phyloP scores from a whole-genome alignment of 257 asterid genomes.

The Gentiana straminea region DNA sequence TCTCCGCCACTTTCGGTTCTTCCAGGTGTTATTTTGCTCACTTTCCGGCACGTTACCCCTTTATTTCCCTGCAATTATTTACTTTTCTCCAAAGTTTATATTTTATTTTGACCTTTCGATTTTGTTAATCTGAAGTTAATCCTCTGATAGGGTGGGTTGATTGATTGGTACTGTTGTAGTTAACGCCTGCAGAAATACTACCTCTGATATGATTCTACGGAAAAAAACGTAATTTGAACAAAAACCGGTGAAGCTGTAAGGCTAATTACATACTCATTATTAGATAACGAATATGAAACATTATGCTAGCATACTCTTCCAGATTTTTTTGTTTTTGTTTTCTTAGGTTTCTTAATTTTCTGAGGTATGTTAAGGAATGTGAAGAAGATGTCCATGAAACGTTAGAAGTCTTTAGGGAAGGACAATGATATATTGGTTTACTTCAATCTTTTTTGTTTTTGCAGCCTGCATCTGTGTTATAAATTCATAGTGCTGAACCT shows the following conservation, averaged over 20 bases:
- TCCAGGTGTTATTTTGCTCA: constrained; percentile 5
- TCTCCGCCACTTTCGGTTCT: constrained; percentile 2
- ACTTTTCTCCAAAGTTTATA: neutral
- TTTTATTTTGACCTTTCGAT: too few relatives aligned
- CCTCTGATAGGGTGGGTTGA: too few relatives aligned
- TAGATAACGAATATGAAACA: too few relatives aligned
- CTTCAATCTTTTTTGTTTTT: neutral
- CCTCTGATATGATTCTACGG: neutral
- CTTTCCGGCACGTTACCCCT: constrained; percentile 11
- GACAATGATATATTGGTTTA: neutral
- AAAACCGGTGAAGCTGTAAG: neutral
- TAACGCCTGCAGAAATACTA: neutral
- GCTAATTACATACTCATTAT: too few relatives aligned
- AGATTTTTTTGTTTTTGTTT: neutral
- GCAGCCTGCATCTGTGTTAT: neutral
- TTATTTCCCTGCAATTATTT: neutral
- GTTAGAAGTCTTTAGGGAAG: too few relatives aligned
- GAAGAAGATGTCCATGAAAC: too few relatives aligned
- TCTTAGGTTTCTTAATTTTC: too few relatives aligned
- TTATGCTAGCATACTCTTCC: too few relatives aligned
- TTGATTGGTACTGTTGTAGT: neutral
- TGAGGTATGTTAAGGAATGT: too few relatives aligned
- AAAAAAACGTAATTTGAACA: neutral
- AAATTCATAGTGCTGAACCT: neutral
- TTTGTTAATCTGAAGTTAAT: too few relatives aligned